phyloP scores from a whole-genome alignment of 140 eudicot species.

The Stevia rebaudiana region DNA sequence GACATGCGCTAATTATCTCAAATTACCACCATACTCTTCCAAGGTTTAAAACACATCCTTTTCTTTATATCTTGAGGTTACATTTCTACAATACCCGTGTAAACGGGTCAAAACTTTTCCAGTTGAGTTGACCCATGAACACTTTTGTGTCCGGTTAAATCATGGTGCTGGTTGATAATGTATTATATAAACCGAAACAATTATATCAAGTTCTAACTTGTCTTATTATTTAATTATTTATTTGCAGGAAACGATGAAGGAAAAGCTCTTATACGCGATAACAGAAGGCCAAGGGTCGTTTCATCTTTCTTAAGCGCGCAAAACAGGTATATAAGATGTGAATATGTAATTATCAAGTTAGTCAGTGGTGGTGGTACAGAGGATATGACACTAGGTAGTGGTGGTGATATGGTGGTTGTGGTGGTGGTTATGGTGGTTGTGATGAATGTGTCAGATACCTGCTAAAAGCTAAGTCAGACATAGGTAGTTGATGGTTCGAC shows the following conservation, averaged over 20 bases:
- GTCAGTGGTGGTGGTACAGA: conserved; percentile 31
- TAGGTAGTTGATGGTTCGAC: conserved; percentile 29
- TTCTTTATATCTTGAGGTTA: background rate
- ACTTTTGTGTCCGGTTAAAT: background rate
- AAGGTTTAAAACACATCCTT: conserved; percentile 37
- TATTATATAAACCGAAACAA: background rate
- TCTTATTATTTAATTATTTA: too few relatives aligned
- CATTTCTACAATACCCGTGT: background rate
- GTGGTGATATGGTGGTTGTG: background rate
- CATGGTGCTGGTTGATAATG: background rate
- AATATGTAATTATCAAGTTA: conserved; percentile 44
- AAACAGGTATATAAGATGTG: conserved; percentile 48
- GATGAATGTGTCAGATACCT: conserved; percentile 27
- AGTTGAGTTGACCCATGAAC: background rate
- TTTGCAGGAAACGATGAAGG: conserved; percentile 78
- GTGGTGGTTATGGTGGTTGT: background rate
- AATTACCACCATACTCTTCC: conserved; percentile 92
- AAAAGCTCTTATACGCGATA: conserved; percentile 81
- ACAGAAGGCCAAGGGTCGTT: conserved; percentile 97
- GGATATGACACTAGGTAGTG: conserved; percentile 11
- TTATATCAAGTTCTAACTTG: background rate
- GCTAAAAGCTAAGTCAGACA: conserved; percentile 28
- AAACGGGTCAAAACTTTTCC: background rate
- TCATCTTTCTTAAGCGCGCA: conserved; percentile 59
- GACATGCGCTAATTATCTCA: conserved; percentile 96